Percentiles rank a stretch among this genome's conserved stretches.
phyloP scores from a whole-genome alignment of 2,329 filamentous ascomycete genomes.

The Ascochyta pisi region DNA sequence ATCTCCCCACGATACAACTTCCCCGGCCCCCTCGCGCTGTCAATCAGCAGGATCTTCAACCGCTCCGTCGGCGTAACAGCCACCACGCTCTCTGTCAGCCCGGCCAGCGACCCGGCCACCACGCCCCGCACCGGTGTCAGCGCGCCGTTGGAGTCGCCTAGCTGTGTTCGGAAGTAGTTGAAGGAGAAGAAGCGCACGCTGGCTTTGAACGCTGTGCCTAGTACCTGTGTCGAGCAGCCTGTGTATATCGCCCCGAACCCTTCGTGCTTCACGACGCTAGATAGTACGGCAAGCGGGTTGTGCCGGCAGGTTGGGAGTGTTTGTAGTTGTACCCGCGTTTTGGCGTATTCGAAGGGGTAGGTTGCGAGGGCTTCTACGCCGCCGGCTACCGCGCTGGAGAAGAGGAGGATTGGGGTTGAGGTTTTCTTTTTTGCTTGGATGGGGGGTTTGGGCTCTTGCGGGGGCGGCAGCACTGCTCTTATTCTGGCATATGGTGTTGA shows the following conservation, averaged over 20 bases:
- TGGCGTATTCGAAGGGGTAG: constrained; percentile 46
- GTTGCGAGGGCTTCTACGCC: constrained; percentile 61
- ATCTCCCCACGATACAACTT: constrained; percentile 29
- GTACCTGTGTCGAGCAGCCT: constrained; percentile 37
- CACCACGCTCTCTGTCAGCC: constrained; percentile 35
- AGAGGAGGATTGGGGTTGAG: constrained; percentile 47
- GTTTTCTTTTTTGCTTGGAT: constrained; percentile 1
- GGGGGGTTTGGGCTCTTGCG: background rate
- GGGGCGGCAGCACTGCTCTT: background rate
- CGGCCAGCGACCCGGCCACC: constrained; percentile 38
- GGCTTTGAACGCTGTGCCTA: constrained; percentile 42
- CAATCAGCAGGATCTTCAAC: constrained; percentile 45
- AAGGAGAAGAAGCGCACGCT: constrained; percentile 43
- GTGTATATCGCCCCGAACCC: constrained; percentile 41
- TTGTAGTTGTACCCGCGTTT: constrained; percentile 43
- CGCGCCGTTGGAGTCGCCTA: constrained; percentile 35
- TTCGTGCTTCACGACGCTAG: constrained; percentile 25
- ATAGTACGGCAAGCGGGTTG: constrained; percentile 35
- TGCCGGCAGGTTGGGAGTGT: constrained; percentile 7
- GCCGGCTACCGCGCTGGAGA: constrained; percentile 61
- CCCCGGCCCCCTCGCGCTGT: constrained; percentile 33
- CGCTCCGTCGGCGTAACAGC: constrained; percentile 43
- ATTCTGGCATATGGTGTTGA: background rate
- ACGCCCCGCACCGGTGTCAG: constrained; percentile 35
- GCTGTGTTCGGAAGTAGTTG: constrained; percentile 34